Evolutionary conservation across 2,329 filamentous ascomycete genomes (phyloP).

Genomic region (Chaetomium sp.): DNA sequence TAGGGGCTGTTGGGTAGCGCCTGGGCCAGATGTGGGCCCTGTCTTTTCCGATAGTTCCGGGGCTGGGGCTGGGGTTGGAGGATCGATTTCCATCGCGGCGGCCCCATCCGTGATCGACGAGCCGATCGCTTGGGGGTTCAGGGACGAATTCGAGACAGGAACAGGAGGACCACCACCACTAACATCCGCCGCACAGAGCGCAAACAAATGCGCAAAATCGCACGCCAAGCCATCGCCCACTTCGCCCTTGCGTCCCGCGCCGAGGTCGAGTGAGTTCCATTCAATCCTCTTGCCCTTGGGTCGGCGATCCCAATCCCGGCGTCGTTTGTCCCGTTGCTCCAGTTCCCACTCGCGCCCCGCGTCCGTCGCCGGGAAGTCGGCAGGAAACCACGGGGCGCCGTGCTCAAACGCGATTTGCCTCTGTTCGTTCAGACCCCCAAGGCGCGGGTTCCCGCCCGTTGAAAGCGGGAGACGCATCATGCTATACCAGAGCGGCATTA

Average conservation of each 20-base stretch:
- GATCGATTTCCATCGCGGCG: slow-evolving; percentile 21
- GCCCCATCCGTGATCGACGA: slow-evolving; percentile 13
- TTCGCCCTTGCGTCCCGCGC: slow-evolving; percentile 70
- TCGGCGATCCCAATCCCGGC: slow-evolving; percentile 63
- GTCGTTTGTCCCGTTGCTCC: slow-evolving; percentile 53
- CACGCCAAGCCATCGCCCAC: slow-evolving; percentile 75
- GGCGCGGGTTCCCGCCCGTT: slow-evolving; percentile 71
- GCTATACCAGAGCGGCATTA: slow-evolving; percentile 77
- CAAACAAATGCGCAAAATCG: slow-evolving; percentile 70
- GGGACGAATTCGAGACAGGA: not conserved
- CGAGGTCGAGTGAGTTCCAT: slow-evolving; percentile 69
- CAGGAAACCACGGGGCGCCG: slow-evolving; percentile 74
- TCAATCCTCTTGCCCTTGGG: slow-evolving; percentile 76
- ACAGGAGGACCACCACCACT: no score
- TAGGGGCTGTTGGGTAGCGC: no score
- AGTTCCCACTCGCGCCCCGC: slow-evolving; percentile 76
- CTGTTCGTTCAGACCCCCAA: slow-evolving; percentile 74
- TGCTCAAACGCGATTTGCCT: slow-evolving; percentile 78
- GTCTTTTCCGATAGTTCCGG: slow-evolving; percentile 15
- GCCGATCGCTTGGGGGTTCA: slow-evolving; percentile 11
- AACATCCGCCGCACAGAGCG: slow-evolving; percentile 22
- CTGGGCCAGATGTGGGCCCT: not conserved
- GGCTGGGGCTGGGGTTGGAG: not conserved
- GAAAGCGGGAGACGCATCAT: slow-evolving; percentile 76
- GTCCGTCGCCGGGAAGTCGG: slow-evolving; percentile 71